These are phyloP conservation scores for Fomitopsis palustris DNA, from an alignment of 1,284 basidiomycete genomes.

Conservation along the genomic window DNA sequence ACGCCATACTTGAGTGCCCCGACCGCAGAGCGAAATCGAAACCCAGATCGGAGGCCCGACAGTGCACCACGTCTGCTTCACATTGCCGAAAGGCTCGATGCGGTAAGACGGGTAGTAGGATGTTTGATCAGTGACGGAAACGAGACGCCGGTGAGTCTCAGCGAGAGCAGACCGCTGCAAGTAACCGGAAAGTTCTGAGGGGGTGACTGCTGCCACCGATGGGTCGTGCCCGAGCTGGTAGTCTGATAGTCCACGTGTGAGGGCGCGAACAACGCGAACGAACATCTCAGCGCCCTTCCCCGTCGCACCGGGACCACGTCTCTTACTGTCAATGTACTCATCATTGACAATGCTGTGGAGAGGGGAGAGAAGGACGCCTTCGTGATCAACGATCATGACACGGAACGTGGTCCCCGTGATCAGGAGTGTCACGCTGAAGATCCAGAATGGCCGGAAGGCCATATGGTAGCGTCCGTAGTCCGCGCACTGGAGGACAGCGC, in stretches of 20 bases:
- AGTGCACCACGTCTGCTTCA: conserved; percentile 2
- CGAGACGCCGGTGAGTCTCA: no score
- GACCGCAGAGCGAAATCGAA: conserved; percentile 17
- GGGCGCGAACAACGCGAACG: no score
- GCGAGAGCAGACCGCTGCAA: neutral
- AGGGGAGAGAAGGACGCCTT: conserved; percentile 14
- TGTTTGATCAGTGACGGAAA: neutral
- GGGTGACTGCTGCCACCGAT: conserved; percentile 4
- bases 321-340: neutral
- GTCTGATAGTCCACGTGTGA: neutral
- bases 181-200: neutral
- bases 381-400: conserved; percentile 17
- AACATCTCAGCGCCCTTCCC: neutral
- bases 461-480: conserved; percentile 23
- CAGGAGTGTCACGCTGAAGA: conserved; percentile 20
- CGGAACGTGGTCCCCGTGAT: conserved; percentile 18
- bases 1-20: conserved; percentile 13
- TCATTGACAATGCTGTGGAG: neutral
- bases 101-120: neutral
- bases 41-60: conserved; percentile 11
- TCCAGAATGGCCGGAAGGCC: conserved; percentile 18
- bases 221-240: conserved; percentile 9
- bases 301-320: neutral
- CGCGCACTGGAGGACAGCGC: conserved; percentile 10
- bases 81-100: neutral